These are phyloP conservation scores for Colletotrichum camelliae DNA, from an alignment of 2,329 filamentous ascomycete genomes.

Conservation along the genomic window DNA sequence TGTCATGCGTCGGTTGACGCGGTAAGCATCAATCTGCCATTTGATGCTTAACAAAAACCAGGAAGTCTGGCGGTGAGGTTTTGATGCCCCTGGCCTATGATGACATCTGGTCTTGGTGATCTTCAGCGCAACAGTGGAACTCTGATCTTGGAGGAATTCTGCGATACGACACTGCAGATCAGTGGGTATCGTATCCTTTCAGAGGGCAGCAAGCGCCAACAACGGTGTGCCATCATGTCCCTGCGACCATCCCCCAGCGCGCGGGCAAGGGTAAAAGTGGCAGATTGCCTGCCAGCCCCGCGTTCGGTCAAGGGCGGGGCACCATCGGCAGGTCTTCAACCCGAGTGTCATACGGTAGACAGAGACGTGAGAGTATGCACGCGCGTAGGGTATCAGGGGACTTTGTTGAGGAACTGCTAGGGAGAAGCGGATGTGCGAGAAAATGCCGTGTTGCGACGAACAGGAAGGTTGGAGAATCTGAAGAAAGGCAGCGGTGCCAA, in stretches of 20 bases:
- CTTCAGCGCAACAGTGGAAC: not conserved
- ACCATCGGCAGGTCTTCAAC: not conserved
- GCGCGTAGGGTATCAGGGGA: not conserved
- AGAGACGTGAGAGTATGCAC: not conserved
- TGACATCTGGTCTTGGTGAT: not conserved
- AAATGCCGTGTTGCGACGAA: not conserved
- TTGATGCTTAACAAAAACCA: not conserved
- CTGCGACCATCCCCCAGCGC: not conserved
- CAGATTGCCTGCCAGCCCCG: constrained; percentile 4
- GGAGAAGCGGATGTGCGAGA: not conserved
- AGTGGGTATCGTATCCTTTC: not conserved
- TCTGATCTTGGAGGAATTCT: not conserved
- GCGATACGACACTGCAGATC: constrained; percentile 10
- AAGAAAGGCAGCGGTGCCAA: not conserved
- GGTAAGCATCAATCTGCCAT: not conserved
- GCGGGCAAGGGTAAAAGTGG: not conserved
- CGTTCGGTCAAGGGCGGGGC: constrained; percentile 9
- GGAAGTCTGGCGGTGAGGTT: not conserved
- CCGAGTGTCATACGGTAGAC: not conserved
- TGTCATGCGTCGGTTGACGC: not conserved
- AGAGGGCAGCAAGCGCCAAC: not conserved
- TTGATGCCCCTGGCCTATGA: not conserved
- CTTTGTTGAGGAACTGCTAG: not conserved
- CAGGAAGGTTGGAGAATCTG: not conserved
- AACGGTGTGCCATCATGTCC: not conserved